These are phyloP conservation scores for Syncephalastrum sp. DNA, from an alignment of 371 early-diverging fungal species.

Conservation along the genomic window DNA sequence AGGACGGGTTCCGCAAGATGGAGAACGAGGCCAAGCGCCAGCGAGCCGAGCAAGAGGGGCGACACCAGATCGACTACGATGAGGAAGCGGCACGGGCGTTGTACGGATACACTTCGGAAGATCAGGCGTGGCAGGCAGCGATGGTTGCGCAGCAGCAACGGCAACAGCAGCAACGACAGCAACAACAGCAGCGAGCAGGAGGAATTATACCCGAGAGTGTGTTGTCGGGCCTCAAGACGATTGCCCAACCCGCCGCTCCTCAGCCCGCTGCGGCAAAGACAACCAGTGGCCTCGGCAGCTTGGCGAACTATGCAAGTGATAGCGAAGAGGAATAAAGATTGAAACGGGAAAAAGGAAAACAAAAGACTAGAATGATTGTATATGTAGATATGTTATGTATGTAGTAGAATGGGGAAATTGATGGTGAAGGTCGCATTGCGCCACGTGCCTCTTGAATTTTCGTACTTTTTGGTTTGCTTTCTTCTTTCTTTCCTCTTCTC, in stretches of 20 bases:
- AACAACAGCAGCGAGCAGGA: no score
- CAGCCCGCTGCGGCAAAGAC: constrained; percentile 6
- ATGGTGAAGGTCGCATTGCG: no score
- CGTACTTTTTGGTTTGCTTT: no score
- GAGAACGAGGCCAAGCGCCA: constrained; percentile 38
- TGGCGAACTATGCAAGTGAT: constrained; percentile 49
- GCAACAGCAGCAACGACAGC: constrained; percentile 6
- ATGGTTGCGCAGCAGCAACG: constrained; percentile 7
- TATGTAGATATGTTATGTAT: no score
- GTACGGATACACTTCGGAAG: constrained; percentile 24
- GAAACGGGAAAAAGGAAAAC: no score
- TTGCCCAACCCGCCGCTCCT: constrained; percentile 5
- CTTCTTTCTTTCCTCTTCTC: no score
- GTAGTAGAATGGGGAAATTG: no score
- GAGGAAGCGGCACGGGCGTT: constrained; percentile 12
- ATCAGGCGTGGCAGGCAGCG: no score
- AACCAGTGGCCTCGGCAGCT: constrained; percentile 20
- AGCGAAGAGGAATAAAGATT: constrained; percentile 25
- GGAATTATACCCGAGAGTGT: constrained; percentile 44
- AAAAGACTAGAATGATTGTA: no score
- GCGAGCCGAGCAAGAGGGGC: constrained; percentile 27
- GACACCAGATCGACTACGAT: constrained; percentile 18
- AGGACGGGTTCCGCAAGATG: constrained; percentile 39
- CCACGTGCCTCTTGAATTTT: no score
- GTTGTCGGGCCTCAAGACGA: constrained; percentile 26